These are phyloP conservation scores for Forsythia suspensa DNA, from an alignment of 257 asterid species.

Conservation along the genomic window DNA sequence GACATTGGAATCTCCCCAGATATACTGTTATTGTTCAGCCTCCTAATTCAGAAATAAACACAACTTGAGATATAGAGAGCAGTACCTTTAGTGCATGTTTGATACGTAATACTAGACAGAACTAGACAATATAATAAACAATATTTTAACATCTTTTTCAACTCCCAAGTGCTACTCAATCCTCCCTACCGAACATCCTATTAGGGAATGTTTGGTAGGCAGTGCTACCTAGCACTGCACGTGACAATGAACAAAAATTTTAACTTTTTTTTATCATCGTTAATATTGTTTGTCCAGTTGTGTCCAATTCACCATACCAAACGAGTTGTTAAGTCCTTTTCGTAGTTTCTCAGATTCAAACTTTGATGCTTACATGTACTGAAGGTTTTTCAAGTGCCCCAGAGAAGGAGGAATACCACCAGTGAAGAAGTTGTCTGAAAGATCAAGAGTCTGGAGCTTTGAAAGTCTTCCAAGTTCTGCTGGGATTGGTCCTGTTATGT, in stretches of 20 bases:
- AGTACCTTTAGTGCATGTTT: background rate
- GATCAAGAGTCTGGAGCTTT: conserved; percentile 88
- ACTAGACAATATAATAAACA: background rate
- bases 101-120: background rate
- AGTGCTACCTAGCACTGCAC: background rate
- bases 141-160: no score
- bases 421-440: conserved; percentile 65
- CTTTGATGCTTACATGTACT: conserved; percentile 62
- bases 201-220: background rate
- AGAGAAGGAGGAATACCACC: conserved; percentile 72
- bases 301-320: background rate
- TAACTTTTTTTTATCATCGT: background rate
- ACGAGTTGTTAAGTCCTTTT: background rate
- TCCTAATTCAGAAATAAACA: conserved; percentile 48
- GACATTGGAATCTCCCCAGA: conserved; percentile 75
- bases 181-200: background rate
- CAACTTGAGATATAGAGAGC: conserved; percentile 1
- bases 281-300: background rate
- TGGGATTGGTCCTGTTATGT: conserved; percentile 79
- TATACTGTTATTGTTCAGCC: conserved; percentile 85
- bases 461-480: conserved; percentile 66
- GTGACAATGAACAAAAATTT: background rate
- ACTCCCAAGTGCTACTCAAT: background rate
- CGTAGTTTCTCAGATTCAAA: background rate
- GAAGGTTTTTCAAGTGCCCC: conserved; percentile 59